A percentile compares a stretch with the other conserved stretches of the same genome.
Evolutionary conservation across 2,329 filamentous ascomycete species (phyloP).

Genomic region (Tetracladium maxilliforme): DNA sequence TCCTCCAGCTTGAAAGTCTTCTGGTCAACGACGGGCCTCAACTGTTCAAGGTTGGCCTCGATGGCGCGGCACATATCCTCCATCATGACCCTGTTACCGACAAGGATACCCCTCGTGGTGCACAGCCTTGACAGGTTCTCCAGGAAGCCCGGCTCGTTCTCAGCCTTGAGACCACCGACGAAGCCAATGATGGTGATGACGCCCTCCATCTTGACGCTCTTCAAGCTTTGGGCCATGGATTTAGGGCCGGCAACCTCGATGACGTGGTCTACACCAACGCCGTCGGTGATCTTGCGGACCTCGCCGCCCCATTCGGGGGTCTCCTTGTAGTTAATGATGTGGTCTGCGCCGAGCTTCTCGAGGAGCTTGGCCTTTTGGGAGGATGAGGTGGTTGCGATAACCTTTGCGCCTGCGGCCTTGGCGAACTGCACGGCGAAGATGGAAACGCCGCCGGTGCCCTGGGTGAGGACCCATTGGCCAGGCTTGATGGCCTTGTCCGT

Average conservation of each 20-base stretch:
- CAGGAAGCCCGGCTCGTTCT: slow-evolving; percentile 12
- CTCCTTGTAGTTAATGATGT: slow-evolving; percentile 27
- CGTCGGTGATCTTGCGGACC: slow-evolving; percentile 18
- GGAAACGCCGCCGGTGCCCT: slow-evolving; percentile 57
- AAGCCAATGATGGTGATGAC: slow-evolving; percentile 22
- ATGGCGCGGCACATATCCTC: slow-evolving; percentile 34
- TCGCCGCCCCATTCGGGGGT: slow-evolving; percentile 21
- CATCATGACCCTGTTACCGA: slow-evolving; percentile 29
- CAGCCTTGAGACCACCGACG: slow-evolving; percentile 10
- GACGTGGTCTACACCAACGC: slow-evolving; percentile 23
- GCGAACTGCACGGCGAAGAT: slow-evolving; percentile 46
- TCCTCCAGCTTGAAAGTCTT: slow-evolving; percentile 28
- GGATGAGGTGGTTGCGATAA: slow-evolving; percentile 25
- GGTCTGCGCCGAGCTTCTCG: slow-evolving; percentile 22
- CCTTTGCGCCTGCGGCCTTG: slow-evolving; percentile 21
- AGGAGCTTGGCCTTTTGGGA: slow-evolving; percentile 18
- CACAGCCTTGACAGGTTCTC: slow-evolving; percentile 16
- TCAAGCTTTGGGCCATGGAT: slow-evolving; percentile 22
- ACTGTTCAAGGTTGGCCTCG: slow-evolving; percentile 28
- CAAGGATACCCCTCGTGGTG: slow-evolving; percentile 28
- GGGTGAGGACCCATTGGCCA: slow-evolving; percentile 45
- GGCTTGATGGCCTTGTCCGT: slow-evolving; percentile 28
- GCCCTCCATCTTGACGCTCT: slow-evolving; percentile 23
- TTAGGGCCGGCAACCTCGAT: slow-evolving; percentile 25
- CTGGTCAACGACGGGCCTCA: slow-evolving; percentile 29